A percentile compares a stretch with the other conserved stretches of the same genome.
These are phyloP conservation scores for Fistulinella prunicolor DNA, from an alignment of 768 basidiomycete species.

Conservation along the genomic window DNA sequence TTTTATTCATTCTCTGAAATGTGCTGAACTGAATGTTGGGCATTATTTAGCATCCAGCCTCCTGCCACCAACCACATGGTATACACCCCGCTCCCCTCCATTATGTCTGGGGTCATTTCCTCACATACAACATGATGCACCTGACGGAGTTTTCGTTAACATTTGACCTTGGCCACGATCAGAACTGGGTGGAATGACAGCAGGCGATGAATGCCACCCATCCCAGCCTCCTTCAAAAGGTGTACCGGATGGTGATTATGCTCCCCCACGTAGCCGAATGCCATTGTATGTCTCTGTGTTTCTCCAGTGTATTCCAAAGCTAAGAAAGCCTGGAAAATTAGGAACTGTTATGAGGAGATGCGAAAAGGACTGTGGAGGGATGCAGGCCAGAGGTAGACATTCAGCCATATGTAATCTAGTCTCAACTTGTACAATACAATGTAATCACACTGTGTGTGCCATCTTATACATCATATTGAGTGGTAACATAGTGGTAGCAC, in stretches of 20 bases:
- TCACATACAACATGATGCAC: not conserved
- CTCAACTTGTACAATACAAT: too few species aligned
- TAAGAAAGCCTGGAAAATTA: not conserved
- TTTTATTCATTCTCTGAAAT: not conserved
- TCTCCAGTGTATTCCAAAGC: not conserved
- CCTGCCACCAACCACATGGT: not conserved
- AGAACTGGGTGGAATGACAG: not conserved
- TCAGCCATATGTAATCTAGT: too few species aligned
- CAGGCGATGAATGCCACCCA: not conserved
- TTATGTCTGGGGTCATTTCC: conserved; percentile 1
- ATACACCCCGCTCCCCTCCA: not conserved
- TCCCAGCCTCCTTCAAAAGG: not conserved
- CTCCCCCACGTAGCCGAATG: not conserved
- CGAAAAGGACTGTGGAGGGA: not conserved
- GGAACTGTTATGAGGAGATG: not conserved
- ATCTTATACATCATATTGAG: too few species aligned
- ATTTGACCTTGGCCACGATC: not conserved
- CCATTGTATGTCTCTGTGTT: not conserved
- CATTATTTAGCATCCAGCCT: conserved; percentile 2
- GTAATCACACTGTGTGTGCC: too few species aligned
- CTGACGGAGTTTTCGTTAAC: not conserved
- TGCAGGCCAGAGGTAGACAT: not conserved
- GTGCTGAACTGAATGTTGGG: not conserved
- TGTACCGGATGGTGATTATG: not conserved
- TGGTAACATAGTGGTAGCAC: too few species aligned